Percentiles rank a stretch among this genome's conserved stretches.
These are phyloP conservation scores for Xylaria sp. DNA, from an alignment of 2,329 filamentous ascomycete species.

Conservation along the genomic window DNA sequence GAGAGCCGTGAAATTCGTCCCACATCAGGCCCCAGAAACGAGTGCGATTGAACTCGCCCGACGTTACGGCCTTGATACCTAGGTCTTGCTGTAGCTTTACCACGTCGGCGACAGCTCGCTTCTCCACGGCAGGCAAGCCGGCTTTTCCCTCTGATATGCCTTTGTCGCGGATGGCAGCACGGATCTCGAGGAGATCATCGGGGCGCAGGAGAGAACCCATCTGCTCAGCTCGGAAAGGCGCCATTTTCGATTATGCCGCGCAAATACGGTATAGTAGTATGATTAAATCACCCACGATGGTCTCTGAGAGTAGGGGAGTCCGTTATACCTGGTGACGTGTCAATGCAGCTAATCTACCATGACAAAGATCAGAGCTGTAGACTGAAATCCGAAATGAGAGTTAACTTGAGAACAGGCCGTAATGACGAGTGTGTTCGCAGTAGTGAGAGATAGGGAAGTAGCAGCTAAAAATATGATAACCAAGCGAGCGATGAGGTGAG, in stretches of 20 bases:
- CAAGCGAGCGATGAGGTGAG: neutral
- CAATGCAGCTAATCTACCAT: neutral
- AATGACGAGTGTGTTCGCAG: neutral
- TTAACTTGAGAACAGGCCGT: neutral
- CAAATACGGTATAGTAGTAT: neutral
- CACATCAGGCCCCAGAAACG: constrained; percentile 60
- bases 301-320: neutral
- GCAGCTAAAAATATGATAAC: constrained; percentile 2
- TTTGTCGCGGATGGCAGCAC: constrained; percentile 64
- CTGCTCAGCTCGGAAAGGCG: constrained; percentile 75
- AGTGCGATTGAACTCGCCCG: constrained; percentile 70
- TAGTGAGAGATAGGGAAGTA: neutral
- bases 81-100: constrained; percentile 71
- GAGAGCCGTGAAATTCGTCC: constrained; percentile 58
- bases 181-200: constrained; percentile 64
- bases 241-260: constrained; percentile 19
- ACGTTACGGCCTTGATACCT: constrained; percentile 69
- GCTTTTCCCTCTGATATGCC: constrained; percentile 58
- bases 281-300: neutral
- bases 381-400: neutral
- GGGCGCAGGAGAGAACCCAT: constrained; percentile 77
- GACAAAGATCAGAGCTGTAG: neutral
- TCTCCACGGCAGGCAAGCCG: constrained; percentile 64
- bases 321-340: neutral
- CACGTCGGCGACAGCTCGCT: constrained; percentile 68